Percentiles rank a stretch among this genome's conserved stretches.
Conservation (phyloP, 257 asterid genomes). For the Nicotiana knightiana region DNA sequence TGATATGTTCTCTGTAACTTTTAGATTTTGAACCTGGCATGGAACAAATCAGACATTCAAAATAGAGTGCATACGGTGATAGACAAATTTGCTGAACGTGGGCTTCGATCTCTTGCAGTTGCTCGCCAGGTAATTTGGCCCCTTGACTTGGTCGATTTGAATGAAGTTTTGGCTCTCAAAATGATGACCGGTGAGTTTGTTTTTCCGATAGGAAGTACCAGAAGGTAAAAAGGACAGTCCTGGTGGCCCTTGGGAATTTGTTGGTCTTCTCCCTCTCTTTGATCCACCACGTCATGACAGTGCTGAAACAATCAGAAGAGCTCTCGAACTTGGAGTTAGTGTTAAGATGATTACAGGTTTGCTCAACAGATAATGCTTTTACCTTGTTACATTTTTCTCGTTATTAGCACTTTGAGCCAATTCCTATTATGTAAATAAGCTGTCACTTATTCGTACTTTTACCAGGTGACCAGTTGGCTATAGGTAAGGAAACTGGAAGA, state of each 20-base stretch:
- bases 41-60: constrained; percentile 36
- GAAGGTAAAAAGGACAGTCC: constrained; percentile 46
- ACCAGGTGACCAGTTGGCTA: constrained; percentile 57
- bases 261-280: constrained; percentile 66
- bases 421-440: background rate
- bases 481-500: constrained; percentile 57
- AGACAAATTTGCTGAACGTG: constrained; percentile 61
- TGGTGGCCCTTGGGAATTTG: constrained; percentile 64
- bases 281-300: constrained; percentile 73
- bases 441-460: background rate
- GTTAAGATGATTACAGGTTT: constrained; percentile 69
- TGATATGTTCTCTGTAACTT: background rate
- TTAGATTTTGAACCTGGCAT: constrained; percentile 49
- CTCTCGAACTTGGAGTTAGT: constrained; percentile 65
- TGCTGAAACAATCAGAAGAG: constrained; percentile 58
- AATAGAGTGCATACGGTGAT: constrained; percentile 44
- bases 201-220: constrained; percentile 38
- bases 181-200: background rate
- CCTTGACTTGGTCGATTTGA: background rate
- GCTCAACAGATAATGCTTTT: background rate
- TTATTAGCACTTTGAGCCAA: background rate
- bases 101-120: constrained; percentile 62
- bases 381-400: background rate
- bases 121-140: constrained; percentile 37
- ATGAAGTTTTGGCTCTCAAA: background rate